Conservation (phyloP, 495 filamentous ascomycete species). For the Schizothecium vesticola region DNA sequence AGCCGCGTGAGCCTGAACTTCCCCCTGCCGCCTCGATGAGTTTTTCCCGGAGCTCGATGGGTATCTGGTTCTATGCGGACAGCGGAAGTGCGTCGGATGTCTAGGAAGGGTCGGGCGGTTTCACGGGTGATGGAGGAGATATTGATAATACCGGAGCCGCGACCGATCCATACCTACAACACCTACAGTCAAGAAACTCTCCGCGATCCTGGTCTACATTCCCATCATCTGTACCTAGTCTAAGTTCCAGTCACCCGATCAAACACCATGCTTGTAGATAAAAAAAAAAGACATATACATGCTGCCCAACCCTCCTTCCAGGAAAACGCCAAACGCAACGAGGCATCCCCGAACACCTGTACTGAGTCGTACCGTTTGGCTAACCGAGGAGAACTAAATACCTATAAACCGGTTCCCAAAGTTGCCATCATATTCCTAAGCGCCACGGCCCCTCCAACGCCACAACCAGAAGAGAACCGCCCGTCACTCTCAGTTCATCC, state of each 20-base stretch:
- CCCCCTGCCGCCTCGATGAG: no score
- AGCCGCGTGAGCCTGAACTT: no score
- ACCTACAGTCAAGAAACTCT: background rate
- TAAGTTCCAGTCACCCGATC: background rate
- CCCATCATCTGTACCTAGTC: background rate
- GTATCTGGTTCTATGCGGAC: no score
- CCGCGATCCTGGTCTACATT: background rate
- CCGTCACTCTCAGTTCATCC: constrained; percentile 6
- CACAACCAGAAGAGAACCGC: constrained; percentile 16
- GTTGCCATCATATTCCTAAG: background rate
- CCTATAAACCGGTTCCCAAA: background rate
- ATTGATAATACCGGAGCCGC: no score
- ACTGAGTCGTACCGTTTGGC: background rate
- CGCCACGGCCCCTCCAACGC: background rate
- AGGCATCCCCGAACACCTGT: background rate
- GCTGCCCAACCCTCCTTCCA: background rate
- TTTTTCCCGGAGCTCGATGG: no score
- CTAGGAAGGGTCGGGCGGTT: no score
- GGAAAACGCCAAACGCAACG: background rate
- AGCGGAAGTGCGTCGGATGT: no score
- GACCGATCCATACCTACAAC: background rate
- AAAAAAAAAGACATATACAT: background rate
- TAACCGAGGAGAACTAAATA: background rate
- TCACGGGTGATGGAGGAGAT: no score
- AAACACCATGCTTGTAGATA: background rate